phyloP scores from a whole-genome alignment of 345 rosid species.

The Pugionium dolabratum region DNA sequence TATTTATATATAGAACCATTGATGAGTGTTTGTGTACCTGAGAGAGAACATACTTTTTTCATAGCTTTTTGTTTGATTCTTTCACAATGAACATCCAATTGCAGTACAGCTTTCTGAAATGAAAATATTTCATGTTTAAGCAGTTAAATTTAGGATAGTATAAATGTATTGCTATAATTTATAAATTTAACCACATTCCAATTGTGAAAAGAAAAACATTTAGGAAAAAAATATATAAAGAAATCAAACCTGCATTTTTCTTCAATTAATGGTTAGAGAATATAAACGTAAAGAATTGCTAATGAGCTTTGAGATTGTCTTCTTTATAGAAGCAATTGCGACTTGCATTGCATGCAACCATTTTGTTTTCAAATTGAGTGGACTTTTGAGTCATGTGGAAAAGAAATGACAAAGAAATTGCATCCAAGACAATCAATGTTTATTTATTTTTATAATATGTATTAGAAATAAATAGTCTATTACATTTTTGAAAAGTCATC shows the following conservation, averaged over 20 bases:
- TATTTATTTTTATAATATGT: too few species aligned
- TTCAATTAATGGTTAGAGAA: background rate
- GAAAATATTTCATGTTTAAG: background rate
- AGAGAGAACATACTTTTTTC: slow-evolving; percentile 49
- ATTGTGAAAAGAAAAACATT: background rate
- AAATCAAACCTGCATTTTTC: slow-evolving; percentile 25
- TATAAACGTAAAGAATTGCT: background rate
- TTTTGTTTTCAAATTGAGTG: too few species aligned
- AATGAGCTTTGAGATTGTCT: background rate
- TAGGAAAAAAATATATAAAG: background rate
- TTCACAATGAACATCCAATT: slow-evolving; percentile 45
- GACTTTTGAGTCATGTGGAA: background rate
- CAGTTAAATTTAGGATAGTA: background rate
- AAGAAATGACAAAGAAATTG: background rate
- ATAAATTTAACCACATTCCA: background rate
- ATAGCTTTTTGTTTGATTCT: slow-evolving; percentile 55
- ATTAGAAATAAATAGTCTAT: too few species aligned
- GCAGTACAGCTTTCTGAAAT: slow-evolving; percentile 59
- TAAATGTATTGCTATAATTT: background rate
- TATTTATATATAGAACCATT: background rate
- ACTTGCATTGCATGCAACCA: background rate
- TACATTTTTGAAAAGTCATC: background rate
- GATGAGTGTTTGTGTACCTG: slow-evolving; percentile 43
- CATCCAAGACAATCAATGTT: too few species aligned
- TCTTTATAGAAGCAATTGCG: slow-evolving; percentile 21